Percentiles rank a stretch among this genome's conserved stretches.
Evolutionary conservation across 208 protist genomes (phyloP).

Genomic region (Spongospora subterranea): DNA sequence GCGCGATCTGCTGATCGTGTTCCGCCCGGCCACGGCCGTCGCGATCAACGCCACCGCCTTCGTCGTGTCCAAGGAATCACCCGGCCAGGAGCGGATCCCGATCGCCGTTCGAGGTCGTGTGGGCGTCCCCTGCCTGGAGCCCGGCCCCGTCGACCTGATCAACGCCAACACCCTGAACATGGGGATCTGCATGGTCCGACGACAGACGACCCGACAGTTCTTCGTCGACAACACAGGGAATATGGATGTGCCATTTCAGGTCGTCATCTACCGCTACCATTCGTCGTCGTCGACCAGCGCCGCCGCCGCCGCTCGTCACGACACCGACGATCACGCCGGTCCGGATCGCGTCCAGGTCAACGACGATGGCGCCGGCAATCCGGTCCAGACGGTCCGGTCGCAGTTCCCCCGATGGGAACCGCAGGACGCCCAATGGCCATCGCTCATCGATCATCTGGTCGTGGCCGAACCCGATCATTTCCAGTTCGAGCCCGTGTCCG

Average conservation of each 20-base stretch:
- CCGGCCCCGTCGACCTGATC: not conserved
- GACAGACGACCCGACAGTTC: not conserved
- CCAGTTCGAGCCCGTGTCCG: not conserved
- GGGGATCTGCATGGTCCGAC: constrained; percentile 11
- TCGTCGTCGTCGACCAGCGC: not conserved
- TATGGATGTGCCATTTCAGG: constrained; percentile 46
- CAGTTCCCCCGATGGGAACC: not conserved
- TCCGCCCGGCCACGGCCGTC: constrained; percentile 10
- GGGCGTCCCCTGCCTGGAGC: constrained; percentile 25
- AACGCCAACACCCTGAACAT: constrained; percentile 20
- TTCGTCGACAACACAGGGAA: constrained; percentile 31
- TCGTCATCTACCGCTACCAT: not conserved
- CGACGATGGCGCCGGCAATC: not conserved
- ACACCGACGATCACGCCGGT: not conserved
- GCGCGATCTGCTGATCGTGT: constrained; percentile 1
- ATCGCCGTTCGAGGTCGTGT: not conserved
- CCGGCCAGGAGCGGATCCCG: not conserved
- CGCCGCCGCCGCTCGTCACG: not conserved
- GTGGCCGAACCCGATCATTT: not conserved
- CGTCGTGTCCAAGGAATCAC: not conserved
- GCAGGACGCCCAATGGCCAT: not conserved
- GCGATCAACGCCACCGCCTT: not conserved
- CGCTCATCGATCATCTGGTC: not conserved
- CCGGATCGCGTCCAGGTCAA: not conserved
- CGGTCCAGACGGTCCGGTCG: constrained; percentile 5